Evolutionary conservation across 192 early-diverging fungal species (phyloP).

Genomic region (Mortierella antarctica): DNA sequence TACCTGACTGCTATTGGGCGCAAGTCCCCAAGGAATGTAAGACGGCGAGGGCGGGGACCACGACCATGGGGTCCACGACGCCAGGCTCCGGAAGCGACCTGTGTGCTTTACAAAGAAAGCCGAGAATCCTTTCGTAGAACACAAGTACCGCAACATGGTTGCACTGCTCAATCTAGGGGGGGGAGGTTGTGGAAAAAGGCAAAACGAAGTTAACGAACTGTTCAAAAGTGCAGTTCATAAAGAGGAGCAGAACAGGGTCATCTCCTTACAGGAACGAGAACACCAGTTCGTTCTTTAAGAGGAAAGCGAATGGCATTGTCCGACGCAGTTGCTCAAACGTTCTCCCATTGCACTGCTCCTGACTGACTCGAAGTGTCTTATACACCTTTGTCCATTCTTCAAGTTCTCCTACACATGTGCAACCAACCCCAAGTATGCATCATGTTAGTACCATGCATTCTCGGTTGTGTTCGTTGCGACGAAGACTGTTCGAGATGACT

Average conservation of each 20-base stretch:
- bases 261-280: conserved; percentile 21
- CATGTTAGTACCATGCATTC: too few species aligned
- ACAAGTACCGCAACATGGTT: conserved; percentile 8
- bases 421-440: background rate
- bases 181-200: background rate
- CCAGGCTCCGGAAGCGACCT: background rate
- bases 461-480: too few species aligned
- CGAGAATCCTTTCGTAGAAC: conserved; percentile 2
- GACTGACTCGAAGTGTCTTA: conserved; percentile 3
- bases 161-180: conserved; percentile 2
- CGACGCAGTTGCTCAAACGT: background rate
- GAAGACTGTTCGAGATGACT: too few species aligned
- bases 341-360: background rate
- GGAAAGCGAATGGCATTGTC: background rate
- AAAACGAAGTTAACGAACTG: background rate
- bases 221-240: background rate
- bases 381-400: conserved; percentile 15
- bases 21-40: conserved; percentile 10
- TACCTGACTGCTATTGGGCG: background rate
- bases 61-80: background rate
- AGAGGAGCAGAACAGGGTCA: background rate
- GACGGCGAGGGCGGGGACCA: background rate
- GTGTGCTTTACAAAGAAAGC: background rate
- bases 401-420: conserved; percentile 4
- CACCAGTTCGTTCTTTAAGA: conserved; percentile 1